phyloP scores from a whole-genome alignment of 352 stramenopile species.

The Pythium coloratum region DNA sequence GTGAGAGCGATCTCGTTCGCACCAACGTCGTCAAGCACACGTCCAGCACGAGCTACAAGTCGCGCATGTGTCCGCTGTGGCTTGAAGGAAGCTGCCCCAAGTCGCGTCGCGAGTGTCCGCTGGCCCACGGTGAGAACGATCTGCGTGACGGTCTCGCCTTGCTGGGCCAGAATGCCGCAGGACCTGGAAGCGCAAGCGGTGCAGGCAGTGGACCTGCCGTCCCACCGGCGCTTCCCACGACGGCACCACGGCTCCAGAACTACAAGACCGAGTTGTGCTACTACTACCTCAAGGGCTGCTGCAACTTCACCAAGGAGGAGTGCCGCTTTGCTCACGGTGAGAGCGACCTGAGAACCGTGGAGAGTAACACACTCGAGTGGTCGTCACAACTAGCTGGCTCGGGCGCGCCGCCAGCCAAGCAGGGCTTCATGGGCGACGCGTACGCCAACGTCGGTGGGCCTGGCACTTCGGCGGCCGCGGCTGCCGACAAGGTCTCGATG shows the following conservation, averaged over 20 bases:
- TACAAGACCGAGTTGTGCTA: slow-evolving; percentile 91
- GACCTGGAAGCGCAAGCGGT: not conserved
- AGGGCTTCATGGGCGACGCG: slow-evolving; percentile 6
- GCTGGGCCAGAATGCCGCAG: slow-evolving; percentile 22
- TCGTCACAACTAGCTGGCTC: slow-evolving; percentile 48
- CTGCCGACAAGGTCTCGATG: slow-evolving; percentile 22
- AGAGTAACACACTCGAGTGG: slow-evolving; percentile 78
- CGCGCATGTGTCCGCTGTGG: slow-evolving; percentile 75
- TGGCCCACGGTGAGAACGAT: slow-evolving; percentile 79
- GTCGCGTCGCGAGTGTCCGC: slow-evolving; percentile 70
- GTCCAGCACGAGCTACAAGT: slow-evolving; percentile 66
- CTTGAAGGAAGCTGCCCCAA: slow-evolving; percentile 73
- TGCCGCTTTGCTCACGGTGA: slow-evolving; percentile 87
- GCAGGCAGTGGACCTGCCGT: not conserved
- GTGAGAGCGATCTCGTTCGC: slow-evolving; percentile 75
- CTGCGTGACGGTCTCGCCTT: slow-evolving; percentile 54
- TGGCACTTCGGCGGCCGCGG: not conserved
- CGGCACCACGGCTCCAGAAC: slow-evolving; percentile 73
- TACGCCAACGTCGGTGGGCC: slow-evolving; percentile 1
- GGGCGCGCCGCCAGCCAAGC: not conserved
- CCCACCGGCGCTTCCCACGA: slow-evolving; percentile 32
- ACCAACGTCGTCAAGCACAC: slow-evolving; percentile 34
- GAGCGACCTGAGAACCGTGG: slow-evolving; percentile 74
- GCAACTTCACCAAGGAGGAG: slow-evolving; percentile 88
- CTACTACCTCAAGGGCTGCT: slow-evolving; percentile 87